Conservation (phyloP, 805 yeast species). For the Yarrowia deformans region DNA sequence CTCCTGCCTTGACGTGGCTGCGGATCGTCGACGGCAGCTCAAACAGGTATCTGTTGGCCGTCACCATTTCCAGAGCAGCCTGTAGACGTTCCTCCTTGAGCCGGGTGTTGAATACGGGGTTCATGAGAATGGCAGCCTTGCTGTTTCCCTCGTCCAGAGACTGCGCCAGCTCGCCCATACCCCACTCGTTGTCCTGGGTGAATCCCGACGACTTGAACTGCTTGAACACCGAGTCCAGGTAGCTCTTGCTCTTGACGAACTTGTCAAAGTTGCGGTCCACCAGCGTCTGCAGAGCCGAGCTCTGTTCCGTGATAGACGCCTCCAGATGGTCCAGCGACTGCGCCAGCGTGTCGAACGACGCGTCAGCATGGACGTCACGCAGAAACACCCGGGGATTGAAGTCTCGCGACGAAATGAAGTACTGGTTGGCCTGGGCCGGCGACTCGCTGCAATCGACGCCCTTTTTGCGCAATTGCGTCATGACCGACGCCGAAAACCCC, state of each 20-base stretch:
- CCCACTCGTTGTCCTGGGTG: slow-evolving; percentile 48
- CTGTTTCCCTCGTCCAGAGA: slow-evolving; percentile 59
- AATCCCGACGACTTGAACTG: slow-evolving; percentile 58
- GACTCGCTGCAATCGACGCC: slow-evolving; percentile 53
- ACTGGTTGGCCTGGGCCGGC: slow-evolving; percentile 53
- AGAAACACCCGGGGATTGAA: slow-evolving; percentile 66
- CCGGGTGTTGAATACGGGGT: slow-evolving; percentile 65
- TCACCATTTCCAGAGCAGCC: slow-evolving; percentile 59
- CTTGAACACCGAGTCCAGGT: slow-evolving; percentile 65
- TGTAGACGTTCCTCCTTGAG: slow-evolving; percentile 59
- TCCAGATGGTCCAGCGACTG: slow-evolving; percentile 60
- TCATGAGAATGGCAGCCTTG: slow-evolving; percentile 60
- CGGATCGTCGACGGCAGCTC: slow-evolving; percentile 63
- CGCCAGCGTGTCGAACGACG: slow-evolving; percentile 60
- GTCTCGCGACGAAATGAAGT: slow-evolving; percentile 62
- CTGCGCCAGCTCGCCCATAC: slow-evolving; percentile 50
- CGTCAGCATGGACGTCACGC: slow-evolving; percentile 62
- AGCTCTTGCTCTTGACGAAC: slow-evolving; percentile 70
- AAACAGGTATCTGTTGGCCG: slow-evolving; percentile 61
- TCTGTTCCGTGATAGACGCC: slow-evolving; percentile 57
- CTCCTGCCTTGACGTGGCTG: slow-evolving; percentile 56
- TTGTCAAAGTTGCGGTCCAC: slow-evolving; percentile 67
- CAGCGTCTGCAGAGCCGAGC: slow-evolving; percentile 58
- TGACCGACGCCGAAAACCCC: slow-evolving; percentile 59
- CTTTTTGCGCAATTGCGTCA: slow-evolving; percentile 54